Base-by-base conservation (phyloP, 495 filamentous ascomycete genomes). In the Penicillium pancosmium region DNA sequence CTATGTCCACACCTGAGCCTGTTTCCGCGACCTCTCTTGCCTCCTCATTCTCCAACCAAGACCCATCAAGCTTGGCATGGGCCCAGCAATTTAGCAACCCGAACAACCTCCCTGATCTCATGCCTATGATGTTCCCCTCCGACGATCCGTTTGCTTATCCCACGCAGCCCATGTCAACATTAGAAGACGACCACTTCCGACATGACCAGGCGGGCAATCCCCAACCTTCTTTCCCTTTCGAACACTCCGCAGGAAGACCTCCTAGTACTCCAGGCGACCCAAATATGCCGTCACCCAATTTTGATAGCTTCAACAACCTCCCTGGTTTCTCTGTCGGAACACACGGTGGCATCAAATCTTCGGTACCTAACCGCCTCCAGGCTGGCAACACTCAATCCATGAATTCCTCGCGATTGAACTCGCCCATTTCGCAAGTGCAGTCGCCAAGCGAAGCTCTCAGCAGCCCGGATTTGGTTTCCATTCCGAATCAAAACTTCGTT, bases 101-200 rank as follows among this genome's bases (percentile, higher is more conserved):
- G 0, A 61, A 62, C 64, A 76, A 68, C 23, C 71, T 95, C 19
- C 82, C 89, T 13, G 90, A 94, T 68, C 80, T 97, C 16, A 88
- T 88, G 70, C 84, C 88, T 11, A 88, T 96, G 73, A 97, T 97
- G 91, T 98, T 97, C 62, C 89, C 92, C 1, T 91, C 92, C 1
- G 82, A 85, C 23, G 92, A 98, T 67, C 91, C 93, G 0, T 93
- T 97, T 57, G 91, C 88, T 0, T 98, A 97, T 70, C 90, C 92
- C 4, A 90, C 87, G 64, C 91, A 92, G 66, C 90, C 92, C 2
- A 84, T 93, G 76, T 88, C 81, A 3, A 86, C 80, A 1, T 73
- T 88, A 46, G 85, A 88, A 60, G 77, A 82, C 56, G 73, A 71
- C 35, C 79, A 81, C 56, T 78, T 80, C 67, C 56, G 68, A n/a